A percentile compares a stretch with the other conserved stretches of the same genome.
phyloP scores from a whole-genome alignment of 2,329 filamentous ascomycete genomes.

The Aspergillus chevalieri region DNA sequence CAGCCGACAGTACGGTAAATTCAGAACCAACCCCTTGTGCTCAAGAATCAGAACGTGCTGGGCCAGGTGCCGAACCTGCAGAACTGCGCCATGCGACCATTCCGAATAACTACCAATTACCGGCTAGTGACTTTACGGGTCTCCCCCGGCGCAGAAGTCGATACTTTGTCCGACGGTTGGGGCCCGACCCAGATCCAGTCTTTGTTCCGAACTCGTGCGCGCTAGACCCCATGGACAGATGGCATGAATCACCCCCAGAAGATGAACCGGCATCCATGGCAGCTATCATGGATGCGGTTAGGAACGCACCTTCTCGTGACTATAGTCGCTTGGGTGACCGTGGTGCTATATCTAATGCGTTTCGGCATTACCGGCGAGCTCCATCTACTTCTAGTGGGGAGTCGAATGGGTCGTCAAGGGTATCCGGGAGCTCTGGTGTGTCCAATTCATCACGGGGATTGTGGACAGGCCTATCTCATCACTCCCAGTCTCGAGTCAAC shows the following conservation, averaged over 20 bases:
- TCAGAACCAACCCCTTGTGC: no score
- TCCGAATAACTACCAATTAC: no score
- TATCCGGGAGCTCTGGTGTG: not conserved
- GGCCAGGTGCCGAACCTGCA: no score
- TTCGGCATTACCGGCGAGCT: conserved; percentile 4
- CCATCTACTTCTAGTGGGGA: conserved; percentile 4
- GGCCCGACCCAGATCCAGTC: not conserved
- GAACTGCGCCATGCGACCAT: no score
- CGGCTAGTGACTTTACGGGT: not conserved
- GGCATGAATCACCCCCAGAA: conserved; percentile 11
- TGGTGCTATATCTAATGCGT: not conserved
- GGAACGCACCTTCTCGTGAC: not conserved
- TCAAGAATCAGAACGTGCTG: no score
- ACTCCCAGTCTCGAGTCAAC: not conserved
- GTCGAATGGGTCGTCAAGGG: conserved; percentile 3
- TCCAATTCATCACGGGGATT: not conserved
- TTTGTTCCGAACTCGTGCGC: conserved; percentile 1
- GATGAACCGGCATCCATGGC: conserved; percentile 9
- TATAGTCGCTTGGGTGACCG: not conserved
- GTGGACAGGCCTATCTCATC: not conserved
- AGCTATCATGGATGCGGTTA: conserved; percentile 9
- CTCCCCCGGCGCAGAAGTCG: conserved; percentile 12
- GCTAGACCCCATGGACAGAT: conserved; percentile 10
- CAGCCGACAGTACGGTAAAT: no score
- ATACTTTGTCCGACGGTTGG: conserved; percentile 3